These are phyloP conservation scores for Oropetium thomaeum DNA, from an alignment of 176 grass and related monocot species.

Conservation along the genomic window DNA sequence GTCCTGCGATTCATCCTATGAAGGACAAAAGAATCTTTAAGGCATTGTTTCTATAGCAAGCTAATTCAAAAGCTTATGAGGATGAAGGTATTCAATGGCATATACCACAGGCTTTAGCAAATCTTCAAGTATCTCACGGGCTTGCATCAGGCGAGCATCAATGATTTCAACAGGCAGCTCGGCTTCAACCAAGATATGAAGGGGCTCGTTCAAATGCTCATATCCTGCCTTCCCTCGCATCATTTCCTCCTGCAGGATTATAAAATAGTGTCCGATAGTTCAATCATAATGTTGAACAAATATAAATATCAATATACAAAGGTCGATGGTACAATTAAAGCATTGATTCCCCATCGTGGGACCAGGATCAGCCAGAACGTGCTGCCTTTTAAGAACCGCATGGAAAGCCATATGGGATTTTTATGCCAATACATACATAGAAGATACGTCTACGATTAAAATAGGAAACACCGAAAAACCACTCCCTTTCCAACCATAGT, in stretches of 20 bases:
- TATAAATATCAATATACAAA: constrained; percentile 15
- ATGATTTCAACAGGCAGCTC: constrained; percentile 82
- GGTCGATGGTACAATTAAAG: not conserved
- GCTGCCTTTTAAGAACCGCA: too few species aligned
- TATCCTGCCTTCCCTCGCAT: constrained; percentile 93
- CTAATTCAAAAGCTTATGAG: not conserved
- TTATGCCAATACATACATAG: not conserved
- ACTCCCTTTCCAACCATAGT: not conserved
- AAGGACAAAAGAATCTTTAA: constrained; percentile 9
- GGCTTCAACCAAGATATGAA: constrained; percentile 92
- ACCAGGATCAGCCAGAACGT: not conserved
- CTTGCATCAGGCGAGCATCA: constrained; percentile 83
- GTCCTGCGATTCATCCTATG: constrained; percentile 91
- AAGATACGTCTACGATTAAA: not conserved
- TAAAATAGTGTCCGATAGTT: not conserved
- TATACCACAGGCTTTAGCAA: constrained; percentile 91
- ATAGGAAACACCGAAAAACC: not conserved
- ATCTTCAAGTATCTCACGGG: constrained; percentile 86
- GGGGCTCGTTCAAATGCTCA: constrained; percentile 93
- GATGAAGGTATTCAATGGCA: constrained; percentile 10
- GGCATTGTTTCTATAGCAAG: not conserved
- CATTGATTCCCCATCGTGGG: not conserved
- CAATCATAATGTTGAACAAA: not conserved
- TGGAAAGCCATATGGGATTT: too few species aligned
- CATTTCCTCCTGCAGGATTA: constrained; percentile 72